Conservation (phyloP, 805 yeast species). For the Millerago galiae region DNA sequence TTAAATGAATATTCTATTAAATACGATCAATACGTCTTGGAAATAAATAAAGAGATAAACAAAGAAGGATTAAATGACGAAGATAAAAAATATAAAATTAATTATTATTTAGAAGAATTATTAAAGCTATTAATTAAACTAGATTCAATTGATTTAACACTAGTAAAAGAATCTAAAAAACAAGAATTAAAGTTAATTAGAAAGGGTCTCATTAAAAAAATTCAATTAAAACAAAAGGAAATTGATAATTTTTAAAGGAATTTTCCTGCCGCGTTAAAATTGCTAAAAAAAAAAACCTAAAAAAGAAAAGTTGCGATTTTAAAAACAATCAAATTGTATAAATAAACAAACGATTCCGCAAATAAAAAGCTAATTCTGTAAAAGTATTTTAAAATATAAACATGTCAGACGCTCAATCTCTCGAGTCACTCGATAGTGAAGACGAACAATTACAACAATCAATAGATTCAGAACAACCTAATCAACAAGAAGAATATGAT, state of each 20-base stretch:
- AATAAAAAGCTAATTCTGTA: too few species aligned
- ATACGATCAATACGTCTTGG: constrained; percentile 1
- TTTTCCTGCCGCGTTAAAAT: constrained; percentile 5
- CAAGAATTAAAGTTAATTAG: constrained; percentile 48
- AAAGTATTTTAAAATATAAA: too few species aligned
- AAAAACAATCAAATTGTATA: not conserved
- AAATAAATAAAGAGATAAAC: constrained; percentile 2
- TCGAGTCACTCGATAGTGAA: constrained; percentile 14
- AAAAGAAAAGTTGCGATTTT: not conserved
- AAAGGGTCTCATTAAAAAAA: constrained; percentile 49
- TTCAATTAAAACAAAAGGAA: constrained; percentile 34
- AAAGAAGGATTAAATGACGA: constrained; percentile 8
- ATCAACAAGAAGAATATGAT: constrained; percentile 4
- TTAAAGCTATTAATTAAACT: not conserved
- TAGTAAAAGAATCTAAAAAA: constrained; percentile 32
- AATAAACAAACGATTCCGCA: not conserved
- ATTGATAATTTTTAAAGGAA: constrained; percentile 10
- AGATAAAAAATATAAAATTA: constrained; percentile 37
- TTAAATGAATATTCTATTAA: not conserved
- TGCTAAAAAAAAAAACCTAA: not conserved
- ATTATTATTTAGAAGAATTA: constrained; percentile 26
- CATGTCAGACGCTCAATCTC: constrained; percentile 10
- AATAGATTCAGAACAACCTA: constrained; percentile 3
- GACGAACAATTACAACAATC: constrained; percentile 9
- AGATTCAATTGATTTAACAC: not conserved